Percentiles rank a stretch among this genome's conserved stretches.
Evolutionary conservation across 768 basidiomycete genomes (phyloP).

Genomic region (Amylocystis lapponica): DNA sequence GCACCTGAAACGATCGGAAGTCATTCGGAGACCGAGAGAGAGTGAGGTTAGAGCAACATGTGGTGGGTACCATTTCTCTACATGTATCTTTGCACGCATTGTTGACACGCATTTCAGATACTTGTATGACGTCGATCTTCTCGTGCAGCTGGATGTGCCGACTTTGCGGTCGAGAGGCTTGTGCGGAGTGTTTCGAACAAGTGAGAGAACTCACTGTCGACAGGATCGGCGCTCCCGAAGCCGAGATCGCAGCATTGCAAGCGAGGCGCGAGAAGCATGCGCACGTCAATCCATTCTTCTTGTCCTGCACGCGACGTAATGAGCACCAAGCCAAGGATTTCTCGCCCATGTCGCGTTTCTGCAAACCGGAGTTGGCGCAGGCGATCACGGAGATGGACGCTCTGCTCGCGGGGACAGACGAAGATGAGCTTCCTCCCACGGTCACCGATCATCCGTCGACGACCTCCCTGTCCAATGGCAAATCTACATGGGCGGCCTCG

Average conservation of each 20-base stretch:
- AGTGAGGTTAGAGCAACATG: conserved; percentile 82
- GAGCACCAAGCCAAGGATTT: conserved; percentile 68
- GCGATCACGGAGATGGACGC: conserved; percentile 68
- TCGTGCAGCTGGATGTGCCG: conserved; percentile 87
- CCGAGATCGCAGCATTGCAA: conserved; percentile 44
- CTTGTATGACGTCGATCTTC: conserved; percentile 91
- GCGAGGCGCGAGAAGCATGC: conserved; percentile 53
- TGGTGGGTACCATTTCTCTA: no score
- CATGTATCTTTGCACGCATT: conserved; percentile 10
- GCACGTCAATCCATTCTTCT: conserved; percentile 67
- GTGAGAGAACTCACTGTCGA: conserved; percentile 59
- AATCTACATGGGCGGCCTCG: neutral
- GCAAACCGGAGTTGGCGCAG: conserved; percentile 51
- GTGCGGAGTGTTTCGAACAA: conserved; percentile 74
- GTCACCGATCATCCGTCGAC: neutral
- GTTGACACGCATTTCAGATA: conserved; percentile 46
- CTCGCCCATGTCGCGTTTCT: conserved; percentile 77
- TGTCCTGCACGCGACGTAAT: conserved; percentile 63
- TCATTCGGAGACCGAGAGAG: conserved; percentile 72
- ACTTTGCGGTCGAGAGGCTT: conserved; percentile 86
- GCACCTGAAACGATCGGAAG: conserved; percentile 49
- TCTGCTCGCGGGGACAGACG: conserved; percentile 28
- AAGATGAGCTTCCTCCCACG: conserved; percentile 1
- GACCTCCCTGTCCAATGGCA: neutral
- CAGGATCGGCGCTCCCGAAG: conserved; percentile 39